These are phyloP conservation scores for Sporisorium graminicola DNA, from an alignment of 1,284 basidiomycete species.

Conservation along the genomic window DNA sequence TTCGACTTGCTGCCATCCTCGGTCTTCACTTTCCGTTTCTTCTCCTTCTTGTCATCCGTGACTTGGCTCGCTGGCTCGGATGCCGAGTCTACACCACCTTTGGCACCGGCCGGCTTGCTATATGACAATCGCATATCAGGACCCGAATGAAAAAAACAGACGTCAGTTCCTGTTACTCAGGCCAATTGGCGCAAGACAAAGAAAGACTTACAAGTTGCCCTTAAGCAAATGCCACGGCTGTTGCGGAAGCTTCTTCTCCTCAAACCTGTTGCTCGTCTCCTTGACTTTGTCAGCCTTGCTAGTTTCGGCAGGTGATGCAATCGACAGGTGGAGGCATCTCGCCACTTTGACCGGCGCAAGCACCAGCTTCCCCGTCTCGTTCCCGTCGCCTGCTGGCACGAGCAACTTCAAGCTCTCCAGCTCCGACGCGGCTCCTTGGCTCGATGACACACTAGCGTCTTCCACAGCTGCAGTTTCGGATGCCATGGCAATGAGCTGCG, in stretches of 20 bases:
- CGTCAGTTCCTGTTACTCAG: not conserved
- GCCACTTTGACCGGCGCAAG: constrained; percentile 31
- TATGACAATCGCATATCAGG: too few species aligned
- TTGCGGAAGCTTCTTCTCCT: constrained; percentile 37
- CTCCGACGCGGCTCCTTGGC: constrained; percentile 48
- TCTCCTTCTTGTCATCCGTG: constrained; percentile 32
- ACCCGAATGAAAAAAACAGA: not conserved
- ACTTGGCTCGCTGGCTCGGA: constrained; percentile 12
- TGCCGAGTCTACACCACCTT: constrained; percentile 3
- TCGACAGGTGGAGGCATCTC: constrained; percentile 39
- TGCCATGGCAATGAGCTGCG: constrained; percentile 61
- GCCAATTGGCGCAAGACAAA: not conserved
- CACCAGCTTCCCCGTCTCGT: constrained; percentile 32
- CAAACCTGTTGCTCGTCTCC: constrained; percentile 22
- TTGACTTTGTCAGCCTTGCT: constrained; percentile 18
- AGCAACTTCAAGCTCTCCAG: constrained; percentile 44
- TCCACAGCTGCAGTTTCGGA: constrained; percentile 19
- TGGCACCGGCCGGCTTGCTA: constrained; percentile 21
- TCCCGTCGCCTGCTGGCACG: constrained; percentile 34
- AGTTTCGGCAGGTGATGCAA: constrained; percentile 39
- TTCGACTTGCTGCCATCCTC: constrained; percentile 37
- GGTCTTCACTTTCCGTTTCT: constrained; percentile 44
- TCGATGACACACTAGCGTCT: constrained; percentile 22
- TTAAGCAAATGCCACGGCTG: constrained; percentile 60
- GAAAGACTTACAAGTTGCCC: constrained; percentile 31